phyloP scores from a whole-genome alignment of 306 rosid species.

The Macrotyloma uniflorum region DNA sequence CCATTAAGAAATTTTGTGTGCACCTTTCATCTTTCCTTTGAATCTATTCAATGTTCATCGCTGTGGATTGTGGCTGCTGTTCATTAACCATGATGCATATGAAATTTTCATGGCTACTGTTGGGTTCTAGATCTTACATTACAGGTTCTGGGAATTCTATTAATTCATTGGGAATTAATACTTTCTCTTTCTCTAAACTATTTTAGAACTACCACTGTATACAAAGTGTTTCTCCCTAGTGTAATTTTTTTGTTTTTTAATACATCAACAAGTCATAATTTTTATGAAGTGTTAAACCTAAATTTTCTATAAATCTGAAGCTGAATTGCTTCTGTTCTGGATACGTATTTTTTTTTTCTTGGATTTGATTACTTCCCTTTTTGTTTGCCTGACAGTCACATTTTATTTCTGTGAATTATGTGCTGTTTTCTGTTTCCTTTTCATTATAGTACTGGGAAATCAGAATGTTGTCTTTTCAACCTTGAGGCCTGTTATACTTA shows the following conservation, averaged over 20 bases:
- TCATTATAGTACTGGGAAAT: neutral
- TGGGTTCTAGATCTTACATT: constrained; percentile 25
- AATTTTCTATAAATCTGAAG: constrained; percentile 13
- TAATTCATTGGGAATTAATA: neutral
- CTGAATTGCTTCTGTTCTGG: constrained; percentile 8
- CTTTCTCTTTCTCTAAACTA: constrained; percentile 1
- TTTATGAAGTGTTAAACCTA: constrained; percentile 17
- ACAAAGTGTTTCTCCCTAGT: neutral
- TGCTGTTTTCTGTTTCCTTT: constrained; percentile 7
- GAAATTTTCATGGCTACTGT: constrained; percentile 33
- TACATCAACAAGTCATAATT: neutral
- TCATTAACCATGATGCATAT: constrained; percentile 23
- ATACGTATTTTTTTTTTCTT: neutral
- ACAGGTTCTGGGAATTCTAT: constrained; percentile 15
- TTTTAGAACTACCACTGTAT: neutral
- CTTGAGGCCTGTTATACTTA: constrained; percentile 25
- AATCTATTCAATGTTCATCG: constrained; percentile 14
- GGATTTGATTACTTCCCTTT: neutral
- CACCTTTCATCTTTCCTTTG: constrained; percentile 23
- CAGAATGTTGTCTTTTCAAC: constrained; percentile 19
- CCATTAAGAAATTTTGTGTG: constrained; percentile 5
- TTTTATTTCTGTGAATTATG: constrained; percentile 15
- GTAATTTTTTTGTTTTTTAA: neutral
- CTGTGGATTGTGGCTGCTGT: constrained; percentile 25
- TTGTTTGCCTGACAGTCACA: constrained; percentile 10